Evolutionary conservation across 371 early-diverging fungal genomes (phyloP), one percentile per base, ranked within the genome.

Genomic region (Rhizomucor miehei): DNA sequence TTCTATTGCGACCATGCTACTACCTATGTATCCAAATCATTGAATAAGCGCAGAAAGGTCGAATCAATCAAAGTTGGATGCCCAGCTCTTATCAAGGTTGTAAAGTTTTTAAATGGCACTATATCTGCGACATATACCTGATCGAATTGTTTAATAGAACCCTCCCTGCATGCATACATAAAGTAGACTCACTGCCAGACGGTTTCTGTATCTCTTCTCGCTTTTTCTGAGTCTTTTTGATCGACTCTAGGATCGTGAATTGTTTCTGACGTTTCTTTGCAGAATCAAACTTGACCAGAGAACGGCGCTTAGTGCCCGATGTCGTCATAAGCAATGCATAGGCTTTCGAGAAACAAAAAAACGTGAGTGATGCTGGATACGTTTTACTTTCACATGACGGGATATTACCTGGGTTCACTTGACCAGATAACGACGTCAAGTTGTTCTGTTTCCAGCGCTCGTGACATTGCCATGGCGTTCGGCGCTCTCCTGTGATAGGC

Each of bases 391-490:
- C 45, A 64, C 69, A 34, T 64, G 67, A 23, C 23, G 24, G 11
- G 17, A 36, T 1, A 34, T 51, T 65, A 72, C 73, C 69, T 44
- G 75, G 59, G 46, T 74, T 81, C 45, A 80, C 74, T 51, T 77
- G 82, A 6, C 77, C 77, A 9, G 73, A 67, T 0, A 73, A 36
- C 0, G 77, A 73, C 0, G 73, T 73, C 1, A 76, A 48, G 34
- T 71, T 65, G 29, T 77, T 63, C 48, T 69, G 73, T 50, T 65
- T 63, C 75, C 75, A 85, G 9, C 79, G 76, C 37, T 74, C 67
- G 56, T 74, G 83, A 58, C 81, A 88, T 35, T 89, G 89, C 79
- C 85, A 89, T 11, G 86, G 72, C 10, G 81, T 81, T 19, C 88
- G 71, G n/a, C 66, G 71, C 52, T 80, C 81, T 0, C 80, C 75